These are phyloP conservation scores for Karstenula rhodostoma DNA, from an alignment of 2,329 filamentous ascomycete genomes.

Conservation along the genomic window DNA sequence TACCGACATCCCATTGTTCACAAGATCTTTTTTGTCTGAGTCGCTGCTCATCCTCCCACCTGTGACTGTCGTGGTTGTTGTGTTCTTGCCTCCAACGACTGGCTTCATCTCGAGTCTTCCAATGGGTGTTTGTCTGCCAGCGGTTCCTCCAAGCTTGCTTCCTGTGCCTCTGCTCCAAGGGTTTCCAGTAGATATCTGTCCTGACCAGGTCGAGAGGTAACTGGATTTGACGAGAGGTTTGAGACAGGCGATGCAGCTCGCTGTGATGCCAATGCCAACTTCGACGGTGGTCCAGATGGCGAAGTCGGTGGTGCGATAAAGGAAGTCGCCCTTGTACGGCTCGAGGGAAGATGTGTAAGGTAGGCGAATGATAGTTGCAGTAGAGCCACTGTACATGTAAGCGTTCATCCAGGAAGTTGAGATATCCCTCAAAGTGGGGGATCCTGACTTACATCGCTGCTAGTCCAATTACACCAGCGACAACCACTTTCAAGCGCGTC, in stretches of 20 bases:
- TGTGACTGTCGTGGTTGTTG: slow-evolving; percentile 32
- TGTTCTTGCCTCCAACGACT: slow-evolving; percentile 23
- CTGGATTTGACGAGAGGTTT: slow-evolving; percentile 54
- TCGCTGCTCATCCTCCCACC: slow-evolving; percentile 29
- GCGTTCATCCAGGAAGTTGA: background rate
- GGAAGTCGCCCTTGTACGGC: slow-evolving; percentile 41
- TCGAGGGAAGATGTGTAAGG: slow-evolving; percentile 37
- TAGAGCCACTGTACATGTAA: slow-evolving; percentile 48
- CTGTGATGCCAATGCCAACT: slow-evolving; percentile 52
- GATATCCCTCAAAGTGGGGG: background rate
- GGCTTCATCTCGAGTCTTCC: slow-evolving; percentile 29
- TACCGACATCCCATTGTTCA: slow-evolving; percentile 18
- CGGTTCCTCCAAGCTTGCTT: slow-evolving; percentile 5
- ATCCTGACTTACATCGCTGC: slow-evolving; percentile 38
- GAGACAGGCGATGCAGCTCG: slow-evolving; percentile 61
- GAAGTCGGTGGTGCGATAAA: slow-evolving; percentile 41
- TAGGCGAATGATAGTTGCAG: slow-evolving; percentile 40
- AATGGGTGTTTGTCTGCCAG: slow-evolving; percentile 4
- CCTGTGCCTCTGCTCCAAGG: slow-evolving; percentile 4
- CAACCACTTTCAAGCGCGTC: slow-evolving; percentile 58
- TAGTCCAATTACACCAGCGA: slow-evolving; percentile 62
- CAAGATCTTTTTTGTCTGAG: slow-evolving; percentile 31
- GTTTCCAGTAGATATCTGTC: slow-evolving; percentile 1
- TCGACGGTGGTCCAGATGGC: slow-evolving; percentile 48
- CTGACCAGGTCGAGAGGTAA: slow-evolving; percentile 13